Conservation (phyloP, 192 early-diverging fungal species). For the Umbelopsis sp. region DNA sequence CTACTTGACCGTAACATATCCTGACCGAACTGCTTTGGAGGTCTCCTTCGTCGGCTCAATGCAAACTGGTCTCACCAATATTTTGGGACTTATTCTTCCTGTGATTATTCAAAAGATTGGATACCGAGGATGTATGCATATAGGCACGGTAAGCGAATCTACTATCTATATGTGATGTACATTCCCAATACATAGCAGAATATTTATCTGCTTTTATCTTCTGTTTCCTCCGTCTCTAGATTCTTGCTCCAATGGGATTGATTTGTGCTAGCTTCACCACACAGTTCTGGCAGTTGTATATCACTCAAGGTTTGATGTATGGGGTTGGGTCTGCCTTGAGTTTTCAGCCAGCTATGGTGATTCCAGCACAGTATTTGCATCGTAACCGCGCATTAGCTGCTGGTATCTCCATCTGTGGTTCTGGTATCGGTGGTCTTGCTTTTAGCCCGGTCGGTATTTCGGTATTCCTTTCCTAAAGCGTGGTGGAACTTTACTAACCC, state of each 20-base stretch:
- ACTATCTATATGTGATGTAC: no score
- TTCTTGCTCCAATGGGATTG: constrained; percentile 53
- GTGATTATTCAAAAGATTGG: constrained; percentile 30
- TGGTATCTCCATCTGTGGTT: constrained; percentile 65
- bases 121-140: constrained; percentile 32
- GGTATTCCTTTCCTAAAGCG: background rate
- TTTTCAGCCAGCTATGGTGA: constrained; percentile 57
- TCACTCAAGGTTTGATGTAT: constrained; percentile 65
- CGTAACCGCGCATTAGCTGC: constrained; percentile 60
- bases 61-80: constrained; percentile 15
- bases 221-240: constrained; percentile 7
- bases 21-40: constrained; percentile 3
- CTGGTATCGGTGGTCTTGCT: constrained; percentile 63
- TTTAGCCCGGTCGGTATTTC: constrained; percentile 45
- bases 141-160: constrained; percentile 21
- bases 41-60: constrained; percentile 40
- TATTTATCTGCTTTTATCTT: background rate
- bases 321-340: constrained; percentile 58
- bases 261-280: constrained; percentile 62
- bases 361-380: constrained; percentile 68
- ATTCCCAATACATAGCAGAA: no score
- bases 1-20: background rate
- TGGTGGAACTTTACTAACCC: no score
- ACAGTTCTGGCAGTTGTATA: constrained; percentile 66
- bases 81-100: constrained; percentile 31